These are phyloP conservation scores for Penicillium tannophilum DNA, from an alignment of 495 filamentous ascomycete species.

Conservation along the genomic window DNA sequence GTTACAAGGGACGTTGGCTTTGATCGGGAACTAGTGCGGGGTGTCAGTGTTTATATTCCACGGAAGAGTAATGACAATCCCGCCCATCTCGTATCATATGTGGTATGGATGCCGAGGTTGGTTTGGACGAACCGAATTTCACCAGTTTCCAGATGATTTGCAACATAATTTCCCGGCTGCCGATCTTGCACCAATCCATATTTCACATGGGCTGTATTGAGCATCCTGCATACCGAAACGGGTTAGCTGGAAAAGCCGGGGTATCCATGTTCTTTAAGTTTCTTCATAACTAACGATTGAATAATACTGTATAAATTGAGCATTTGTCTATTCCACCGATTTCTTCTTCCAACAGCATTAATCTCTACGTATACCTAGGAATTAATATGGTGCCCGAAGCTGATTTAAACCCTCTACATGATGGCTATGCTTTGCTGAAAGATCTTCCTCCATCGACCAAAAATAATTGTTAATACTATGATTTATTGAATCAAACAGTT, in stretches of 20 bases:
- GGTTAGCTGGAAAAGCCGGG: constrained; percentile 10
- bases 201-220: constrained; percentile 5
- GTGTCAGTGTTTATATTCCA: constrained; percentile 13
- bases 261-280: not conserved
- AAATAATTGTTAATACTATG: too few species aligned
- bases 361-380: too few species aligned
- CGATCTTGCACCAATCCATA: constrained; percentile 19
- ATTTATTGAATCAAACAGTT: too few species aligned
- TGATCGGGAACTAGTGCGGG: not conserved
- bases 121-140: not conserved
- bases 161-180: constrained; percentile 11
- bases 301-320: too few species aligned
- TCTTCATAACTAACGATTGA: too few species aligned
- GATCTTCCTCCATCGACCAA: too few species aligned
- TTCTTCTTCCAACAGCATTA: too few species aligned
- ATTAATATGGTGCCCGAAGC: too few species aligned
- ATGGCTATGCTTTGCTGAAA: too few species aligned
- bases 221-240: constrained; percentile 28
- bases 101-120: constrained; percentile 15
- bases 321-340: too few species aligned
- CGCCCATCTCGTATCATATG: not conserved
- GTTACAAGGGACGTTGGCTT: not conserved
- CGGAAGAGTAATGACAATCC: not conserved
- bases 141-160: not conserved
- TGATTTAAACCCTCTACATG: too few species aligned